Evolutionary conservation across 805 yeast genomes (phyloP), one percentile per base, ranked within the genome.

Genomic region (Candida methanosorbosa): DNA sequence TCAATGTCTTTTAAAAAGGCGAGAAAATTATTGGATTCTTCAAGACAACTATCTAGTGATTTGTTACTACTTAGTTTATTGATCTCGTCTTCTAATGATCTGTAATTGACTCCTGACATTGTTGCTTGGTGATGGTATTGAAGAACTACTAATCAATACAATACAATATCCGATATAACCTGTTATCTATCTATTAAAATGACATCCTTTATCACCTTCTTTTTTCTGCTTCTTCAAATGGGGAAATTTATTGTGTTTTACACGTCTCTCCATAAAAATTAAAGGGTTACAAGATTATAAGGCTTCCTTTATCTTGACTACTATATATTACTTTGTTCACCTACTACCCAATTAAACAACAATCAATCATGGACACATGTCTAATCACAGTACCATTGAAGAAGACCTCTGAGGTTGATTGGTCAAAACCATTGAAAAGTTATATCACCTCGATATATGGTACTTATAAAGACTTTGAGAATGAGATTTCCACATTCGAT

Each of bases 391-490:
- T 59, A 13, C 58, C 63, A 2, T 22, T 46, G 18, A 73, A 72
- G 45, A 57, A 59, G 21, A 71, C 86, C 1, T 73, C 69, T 21
- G 75, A 67, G 13, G 58, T 75, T 39, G 82, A 78, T 51, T 85
- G 94, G 94, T 42, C 58, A 1, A 57, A 66, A 14, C 79, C 87
- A 0, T 57, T 85, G 41, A 68, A 66, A 42, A 50, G 63, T 7
- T 83, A 79, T 39, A 64, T 85, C 27, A 53, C 68, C 14, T 62
- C 73, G 7, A 57, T 77, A 0, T 85, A 84, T 50, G 94, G 94
- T 11, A 57, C 65, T 13, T 65, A 70, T 25, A 57, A 66, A 8
- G 82, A 72, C 22, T 79, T 75, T 49, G 58, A 68, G 15, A 65
- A 64, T n/a, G 86, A 81, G 39, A 62, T 78, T 30, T 48, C 50